Conservation (phyloP, 2,329 filamentous ascomycete genomes). For the Xylaria arbuscula region DNA sequence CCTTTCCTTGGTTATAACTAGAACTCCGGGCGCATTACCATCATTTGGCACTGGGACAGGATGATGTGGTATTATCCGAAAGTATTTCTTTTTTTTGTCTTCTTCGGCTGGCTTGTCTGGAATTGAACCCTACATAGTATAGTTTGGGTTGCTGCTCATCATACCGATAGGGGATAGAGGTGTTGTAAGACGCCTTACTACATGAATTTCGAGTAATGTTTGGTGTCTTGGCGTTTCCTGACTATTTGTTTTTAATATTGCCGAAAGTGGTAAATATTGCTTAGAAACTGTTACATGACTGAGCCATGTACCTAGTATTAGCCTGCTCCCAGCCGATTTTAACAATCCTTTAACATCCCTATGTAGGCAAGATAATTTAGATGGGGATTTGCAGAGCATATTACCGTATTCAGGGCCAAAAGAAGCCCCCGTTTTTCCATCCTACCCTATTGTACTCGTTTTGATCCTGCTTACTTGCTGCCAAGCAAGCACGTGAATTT, state of each 20-base stretch:
- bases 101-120: neutral
- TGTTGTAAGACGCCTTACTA: neutral
- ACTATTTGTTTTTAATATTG: neutral
- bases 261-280: constrained; percentile 9
- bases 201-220: neutral
- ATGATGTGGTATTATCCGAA: constrained; percentile 1
- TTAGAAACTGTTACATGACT: neutral
- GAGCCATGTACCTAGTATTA: neutral
- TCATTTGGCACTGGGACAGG: constrained; percentile 3
- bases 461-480: constrained; percentile 18
- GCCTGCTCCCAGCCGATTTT: constrained; percentile 6
- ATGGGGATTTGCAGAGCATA: constrained; percentile 17
- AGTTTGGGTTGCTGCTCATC: neutral
- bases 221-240: neutral
- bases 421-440: neutral
- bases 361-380: neutral
- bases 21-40: constrained; percentile 4
- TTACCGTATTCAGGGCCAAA: constrained; percentile 14
- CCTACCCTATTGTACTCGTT: neutral
- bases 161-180: neutral
- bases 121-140: neutral
- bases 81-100: constrained; percentile 4
- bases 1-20: neutral
- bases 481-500: constrained; percentile 19
- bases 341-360: neutral